Evolutionary conservation across 768 basidiomycete genomes (phyloP), one percentile per base, ranked within the genome.

Genomic region (Leccinum disarticulatum): DNA sequence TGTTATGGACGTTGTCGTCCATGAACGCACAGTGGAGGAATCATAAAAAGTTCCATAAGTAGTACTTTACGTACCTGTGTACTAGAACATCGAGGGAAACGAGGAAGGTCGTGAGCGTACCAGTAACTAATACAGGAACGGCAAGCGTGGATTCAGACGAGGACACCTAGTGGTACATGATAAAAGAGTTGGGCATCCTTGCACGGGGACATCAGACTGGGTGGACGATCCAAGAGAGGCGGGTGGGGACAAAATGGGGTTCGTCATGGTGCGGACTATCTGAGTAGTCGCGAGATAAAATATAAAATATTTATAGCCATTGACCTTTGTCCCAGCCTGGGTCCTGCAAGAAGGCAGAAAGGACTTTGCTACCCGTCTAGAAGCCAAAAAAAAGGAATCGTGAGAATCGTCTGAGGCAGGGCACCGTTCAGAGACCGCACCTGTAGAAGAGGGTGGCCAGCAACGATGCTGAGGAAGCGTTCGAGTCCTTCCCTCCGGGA

Each of bases 381-480:
- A 30, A 10, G 33, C 3, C 22, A 22, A 27, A 15, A 38, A 9
- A 50, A 31, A 3, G 46, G 4, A 55, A 14, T 52, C 14, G n/a
- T 66, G 63, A 59, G 56, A 60, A 57, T 47, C 30, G 27, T n/a
- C 9, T 33, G 22, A 41, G 14, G 9, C 25, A 43, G 35, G 43
- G 43, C 14, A 43, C 33, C 1, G 17, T n/a, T 46, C 28, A 17
- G 17, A 35, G 31, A 75, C 84, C 61, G 62, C 14, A 92, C 94
- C 86, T 99, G 96, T 27, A 99, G 77, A 57, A 99, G 78, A 8
- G 97, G 97, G 73, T 99, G 97, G 0, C 97, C 97, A 3, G 97
- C 97, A 52, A 99, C 96, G 62, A 99, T 86, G 66, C 91, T 93
- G 67, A 99, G 74, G 77, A 98, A 99, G 31, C 96, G 80, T 77